These are phyloP conservation scores for Ceratonia siliqua DNA, from an alignment of 306 rosid genomes.

Conservation along the genomic window DNA sequence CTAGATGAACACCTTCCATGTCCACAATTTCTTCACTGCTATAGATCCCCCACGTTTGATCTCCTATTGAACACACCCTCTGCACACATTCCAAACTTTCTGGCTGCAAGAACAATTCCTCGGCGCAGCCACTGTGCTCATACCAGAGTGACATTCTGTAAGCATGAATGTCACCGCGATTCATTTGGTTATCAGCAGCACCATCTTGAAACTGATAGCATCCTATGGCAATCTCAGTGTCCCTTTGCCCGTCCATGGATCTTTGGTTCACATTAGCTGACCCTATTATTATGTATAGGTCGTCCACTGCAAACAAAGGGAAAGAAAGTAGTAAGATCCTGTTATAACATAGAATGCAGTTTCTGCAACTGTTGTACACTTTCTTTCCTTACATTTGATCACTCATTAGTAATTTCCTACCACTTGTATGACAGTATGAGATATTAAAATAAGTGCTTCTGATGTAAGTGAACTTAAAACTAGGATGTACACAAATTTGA, in stretches of 20 bases:
- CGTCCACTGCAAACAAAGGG: constrained; percentile 65
- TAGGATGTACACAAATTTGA: background rate
- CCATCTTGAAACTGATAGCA: constrained; percentile 55
- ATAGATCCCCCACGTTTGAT: constrained; percentile 65
- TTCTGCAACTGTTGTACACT: background rate
- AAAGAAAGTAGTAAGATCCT: constrained; percentile 1
- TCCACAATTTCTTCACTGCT: constrained; percentile 60
- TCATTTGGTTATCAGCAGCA: constrained; percentile 20
- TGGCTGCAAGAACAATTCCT: constrained; percentile 45
- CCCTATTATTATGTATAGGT: constrained; percentile 80
- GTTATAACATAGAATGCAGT: constrained; percentile 20
- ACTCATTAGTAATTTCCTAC: no score
- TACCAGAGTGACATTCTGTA: constrained; percentile 83
- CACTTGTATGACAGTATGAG: no score
- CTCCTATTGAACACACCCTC: constrained; percentile 47
- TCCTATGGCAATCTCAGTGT: constrained; percentile 92
- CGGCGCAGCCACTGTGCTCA: constrained; percentile 62
- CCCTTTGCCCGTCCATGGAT: constrained; percentile 92
- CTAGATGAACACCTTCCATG: constrained; percentile 83
- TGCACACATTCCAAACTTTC: constrained; percentile 44
- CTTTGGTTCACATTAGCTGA: constrained; percentile 96
- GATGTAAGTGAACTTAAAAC: background rate
- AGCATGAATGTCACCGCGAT: constrained; percentile 52
- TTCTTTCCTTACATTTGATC: no score
- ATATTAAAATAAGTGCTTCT: background rate